Evolutionary conservation across 768 basidiomycete genomes (phyloP).

Genomic region (Hemileccinum rubropunctum): DNA sequence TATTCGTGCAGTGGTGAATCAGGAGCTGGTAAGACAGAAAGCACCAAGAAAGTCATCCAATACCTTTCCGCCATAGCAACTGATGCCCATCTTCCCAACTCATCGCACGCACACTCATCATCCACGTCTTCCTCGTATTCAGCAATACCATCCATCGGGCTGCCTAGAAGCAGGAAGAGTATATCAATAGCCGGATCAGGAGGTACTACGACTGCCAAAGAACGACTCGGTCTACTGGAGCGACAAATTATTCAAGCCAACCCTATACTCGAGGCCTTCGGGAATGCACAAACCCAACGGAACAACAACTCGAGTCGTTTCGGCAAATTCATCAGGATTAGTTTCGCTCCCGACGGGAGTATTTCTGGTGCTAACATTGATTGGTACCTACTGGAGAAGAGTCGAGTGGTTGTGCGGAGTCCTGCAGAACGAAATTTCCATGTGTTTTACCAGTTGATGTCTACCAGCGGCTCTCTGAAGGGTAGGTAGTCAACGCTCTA

Average conservation of each 20-base stretch:
- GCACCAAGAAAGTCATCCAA: constrained; percentile 98
- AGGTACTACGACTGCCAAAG: constrained; percentile 56
- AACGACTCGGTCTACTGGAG: constrained; percentile 84
- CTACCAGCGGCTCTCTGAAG: constrained; percentile 67
- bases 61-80: constrained; percentile 97
- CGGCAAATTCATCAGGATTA: constrained; percentile 96
- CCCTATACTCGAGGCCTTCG: constrained; percentile 95
- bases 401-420: constrained; percentile 84
- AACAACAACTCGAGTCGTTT: constrained; percentile 99
- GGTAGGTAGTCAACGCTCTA: constrained; percentile 40
- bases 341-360: constrained; percentile 88
- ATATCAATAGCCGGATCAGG: constrained; percentile 44
- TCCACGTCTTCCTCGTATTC: constrained; percentile 55
- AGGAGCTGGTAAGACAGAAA: constrained; percentile 98
- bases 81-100: constrained; percentile 56
- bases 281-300: constrained; percentile 96
- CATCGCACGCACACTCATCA: constrained; percentile 66
- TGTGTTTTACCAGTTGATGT: constrained; percentile 93
- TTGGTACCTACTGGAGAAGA: constrained; percentile 99
- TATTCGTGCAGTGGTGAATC: constrained; percentile 80
- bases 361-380: constrained; percentile 98
- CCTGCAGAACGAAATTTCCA: constrained; percentile 93
- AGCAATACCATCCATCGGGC: constrained; percentile 60
- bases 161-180: constrained; percentile 66
- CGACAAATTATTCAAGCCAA: constrained; percentile 97